phyloP scores from a whole-genome alignment of 2,329 filamentous ascomycete genomes.

The Stenocarpella maydis region DNA sequence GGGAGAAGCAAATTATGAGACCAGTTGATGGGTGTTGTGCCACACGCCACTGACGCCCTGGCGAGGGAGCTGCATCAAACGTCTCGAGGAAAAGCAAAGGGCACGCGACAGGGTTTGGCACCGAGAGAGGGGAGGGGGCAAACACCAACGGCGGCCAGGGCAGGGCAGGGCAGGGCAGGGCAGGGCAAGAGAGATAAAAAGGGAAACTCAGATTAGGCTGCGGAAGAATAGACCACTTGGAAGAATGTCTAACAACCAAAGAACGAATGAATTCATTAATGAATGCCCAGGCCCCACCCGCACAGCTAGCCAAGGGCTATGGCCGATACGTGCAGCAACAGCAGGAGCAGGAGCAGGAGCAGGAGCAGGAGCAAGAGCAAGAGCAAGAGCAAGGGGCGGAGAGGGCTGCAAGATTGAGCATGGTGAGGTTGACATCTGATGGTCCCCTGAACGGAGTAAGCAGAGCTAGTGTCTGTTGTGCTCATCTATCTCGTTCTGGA shows the following conservation, averaged over 20 bases:
- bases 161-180: not conserved
- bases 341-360: too few species aligned
- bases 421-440: slow-evolving; percentile 13
- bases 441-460: slow-evolving; percentile 11
- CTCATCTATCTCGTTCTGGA: slow-evolving; percentile 20
- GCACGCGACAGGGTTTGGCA: slow-evolving; percentile 20
- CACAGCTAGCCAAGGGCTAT: not conserved
- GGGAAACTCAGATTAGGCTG: not conserved
- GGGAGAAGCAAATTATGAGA: slow-evolving; percentile 23
- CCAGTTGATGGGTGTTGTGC: slow-evolving; percentile 24
- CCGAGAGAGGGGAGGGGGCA: not conserved
- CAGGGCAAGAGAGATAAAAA: not conserved
- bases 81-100: slow-evolving; percentile 15
- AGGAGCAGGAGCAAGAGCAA: not conserved
- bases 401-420: slow-evolving; percentile 9
- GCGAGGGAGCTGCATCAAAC: slow-evolving; percentile 17
- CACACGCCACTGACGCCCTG: slow-evolving; percentile 15
- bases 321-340: not conserved
- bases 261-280: not conserved
- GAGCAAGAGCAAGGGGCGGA: slow-evolving; percentile 5
- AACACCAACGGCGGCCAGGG: too few species aligned
- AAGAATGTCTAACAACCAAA: not conserved
- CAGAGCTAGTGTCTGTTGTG: slow-evolving; percentile 10
- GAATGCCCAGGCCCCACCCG: not conserved
- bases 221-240: not conserved